These are phyloP conservation scores for Voacanga thouarsii DNA, from an alignment of 257 asterid genomes.

Conservation along the genomic window DNA sequence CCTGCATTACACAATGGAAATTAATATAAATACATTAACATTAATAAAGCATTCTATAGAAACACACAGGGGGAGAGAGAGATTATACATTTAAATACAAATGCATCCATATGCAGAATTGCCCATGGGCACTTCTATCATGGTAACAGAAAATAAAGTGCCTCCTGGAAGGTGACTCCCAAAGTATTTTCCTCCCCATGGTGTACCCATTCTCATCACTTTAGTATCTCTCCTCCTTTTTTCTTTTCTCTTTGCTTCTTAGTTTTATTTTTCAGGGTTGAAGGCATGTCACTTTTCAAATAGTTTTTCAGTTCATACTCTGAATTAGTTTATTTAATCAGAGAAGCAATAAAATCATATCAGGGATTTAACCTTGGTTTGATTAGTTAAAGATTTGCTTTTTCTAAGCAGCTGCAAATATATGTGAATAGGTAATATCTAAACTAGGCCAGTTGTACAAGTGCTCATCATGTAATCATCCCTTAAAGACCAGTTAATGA, in stretches of 20 bases:
- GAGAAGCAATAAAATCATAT: too few relatives aligned
- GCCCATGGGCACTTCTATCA: neutral
- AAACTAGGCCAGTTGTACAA: too few relatives aligned
- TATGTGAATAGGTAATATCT: too few relatives aligned
- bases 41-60: slow-evolving; percentile 11
- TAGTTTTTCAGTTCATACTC: too few relatives aligned
- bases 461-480: too few relatives aligned
- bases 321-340: too few relatives aligned
- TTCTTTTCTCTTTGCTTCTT: neutral
- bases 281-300: too few relatives aligned
- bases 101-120: neutral
- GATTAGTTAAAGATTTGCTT: too few relatives aligned
- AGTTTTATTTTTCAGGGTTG: too few relatives aligned
- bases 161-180: neutral
- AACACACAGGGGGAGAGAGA: neutral
- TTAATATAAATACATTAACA: slow-evolving; percentile 11
- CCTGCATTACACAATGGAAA: slow-evolving; percentile 45
- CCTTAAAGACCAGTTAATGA: too few relatives aligned
- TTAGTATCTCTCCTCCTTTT: neutral
- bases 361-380: too few relatives aligned
- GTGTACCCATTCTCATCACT: neutral
- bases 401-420: too few relatives aligned
- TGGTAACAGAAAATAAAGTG: neutral
- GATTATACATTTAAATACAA: neutral
- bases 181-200: neutral